These are phyloP conservation scores for Tympanopsis confertula DNA, from an alignment of 2,329 filamentous ascomycete genomes.

Conservation along the genomic window DNA sequence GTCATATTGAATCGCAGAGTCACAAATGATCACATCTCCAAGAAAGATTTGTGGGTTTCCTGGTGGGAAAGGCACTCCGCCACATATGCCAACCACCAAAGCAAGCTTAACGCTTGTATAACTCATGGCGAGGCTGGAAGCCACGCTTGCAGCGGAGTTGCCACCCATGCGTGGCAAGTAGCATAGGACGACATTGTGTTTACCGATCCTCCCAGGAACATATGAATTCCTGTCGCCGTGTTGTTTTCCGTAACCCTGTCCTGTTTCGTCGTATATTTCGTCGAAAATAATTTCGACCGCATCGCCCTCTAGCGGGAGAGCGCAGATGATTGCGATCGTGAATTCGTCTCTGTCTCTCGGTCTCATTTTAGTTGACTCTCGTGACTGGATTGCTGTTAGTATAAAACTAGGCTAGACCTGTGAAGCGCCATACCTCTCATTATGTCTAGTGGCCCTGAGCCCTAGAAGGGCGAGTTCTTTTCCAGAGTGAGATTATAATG, in stretches of 20 bases:
- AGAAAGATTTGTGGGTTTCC: conserved; percentile 3
- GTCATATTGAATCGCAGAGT: conserved; percentile 11
- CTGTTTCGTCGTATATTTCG: not conserved
- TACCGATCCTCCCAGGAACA: conserved; percentile 14
- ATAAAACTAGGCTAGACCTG: too few species aligned
- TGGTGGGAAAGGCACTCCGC: conserved; percentile 15
- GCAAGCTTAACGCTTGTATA: conserved; percentile 16
- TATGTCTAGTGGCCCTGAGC: too few species aligned
- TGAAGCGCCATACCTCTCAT: too few species aligned
- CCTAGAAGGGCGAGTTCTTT: too few species aligned
- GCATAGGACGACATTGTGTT: conserved; percentile 22
- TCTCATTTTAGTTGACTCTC: too few species aligned
- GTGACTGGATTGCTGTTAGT: too few species aligned
- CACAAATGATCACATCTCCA: conserved; percentile 11
- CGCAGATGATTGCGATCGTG: not conserved
- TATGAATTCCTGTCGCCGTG: conserved; percentile 15
- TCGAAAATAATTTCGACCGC: not conserved
- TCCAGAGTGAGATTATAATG: too few species aligned
- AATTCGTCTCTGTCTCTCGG: not conserved
- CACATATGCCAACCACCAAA: conserved; percentile 20
- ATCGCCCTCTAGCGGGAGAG: not conserved
- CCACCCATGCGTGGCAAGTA: conserved; percentile 14
- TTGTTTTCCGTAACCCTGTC: not conserved
- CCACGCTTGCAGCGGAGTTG: conserved; percentile 13
- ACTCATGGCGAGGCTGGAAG: conserved; percentile 13